These are phyloP conservation scores for Apiospora koreana DNA, from an alignment of 2,329 filamentous ascomycete species.

Conservation along the genomic window DNA sequence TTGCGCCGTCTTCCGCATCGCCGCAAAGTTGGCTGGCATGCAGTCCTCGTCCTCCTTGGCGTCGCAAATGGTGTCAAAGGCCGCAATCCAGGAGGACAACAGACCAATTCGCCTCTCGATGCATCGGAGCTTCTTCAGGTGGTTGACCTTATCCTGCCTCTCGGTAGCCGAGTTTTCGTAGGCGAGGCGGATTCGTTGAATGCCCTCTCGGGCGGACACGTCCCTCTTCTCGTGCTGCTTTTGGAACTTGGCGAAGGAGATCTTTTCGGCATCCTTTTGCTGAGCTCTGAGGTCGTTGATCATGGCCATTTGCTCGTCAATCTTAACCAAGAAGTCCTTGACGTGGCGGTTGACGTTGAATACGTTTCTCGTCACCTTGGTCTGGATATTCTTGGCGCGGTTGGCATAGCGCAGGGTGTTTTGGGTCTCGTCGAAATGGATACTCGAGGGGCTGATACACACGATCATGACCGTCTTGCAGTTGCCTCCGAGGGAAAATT, in stretches of 20 bases:
- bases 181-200: constrained; percentile 76
- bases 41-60: constrained; percentile 66
- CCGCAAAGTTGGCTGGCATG: constrained; percentile 67
- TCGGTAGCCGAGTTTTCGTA: constrained; percentile 81
- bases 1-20: constrained; percentile 84
- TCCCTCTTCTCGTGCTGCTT: constrained; percentile 89
- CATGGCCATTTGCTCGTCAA: constrained; percentile 95
- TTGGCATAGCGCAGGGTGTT: constrained; percentile 98
- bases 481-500: constrained; percentile 96
- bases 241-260: constrained; percentile 84
- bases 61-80: constrained; percentile 83
- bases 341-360: constrained; percentile 99
- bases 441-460: constrained; percentile 93
- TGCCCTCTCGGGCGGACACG: constrained; percentile 71
- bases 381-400: constrained; percentile 98
- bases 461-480: constrained; percentile 99
- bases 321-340: constrained; percentile 98
- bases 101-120: constrained; percentile 84
- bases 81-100: constrained; percentile 89
- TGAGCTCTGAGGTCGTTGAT: constrained; percentile 95
- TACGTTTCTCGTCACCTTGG: constrained; percentile 97
- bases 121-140: constrained; percentile 79
- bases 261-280: constrained; percentile 82
- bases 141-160: constrained; percentile 74
- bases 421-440: constrained; percentile 96